Conservation (phyloP, 805 yeast genomes). For the Zygotorulaspora danielsina region DNA sequence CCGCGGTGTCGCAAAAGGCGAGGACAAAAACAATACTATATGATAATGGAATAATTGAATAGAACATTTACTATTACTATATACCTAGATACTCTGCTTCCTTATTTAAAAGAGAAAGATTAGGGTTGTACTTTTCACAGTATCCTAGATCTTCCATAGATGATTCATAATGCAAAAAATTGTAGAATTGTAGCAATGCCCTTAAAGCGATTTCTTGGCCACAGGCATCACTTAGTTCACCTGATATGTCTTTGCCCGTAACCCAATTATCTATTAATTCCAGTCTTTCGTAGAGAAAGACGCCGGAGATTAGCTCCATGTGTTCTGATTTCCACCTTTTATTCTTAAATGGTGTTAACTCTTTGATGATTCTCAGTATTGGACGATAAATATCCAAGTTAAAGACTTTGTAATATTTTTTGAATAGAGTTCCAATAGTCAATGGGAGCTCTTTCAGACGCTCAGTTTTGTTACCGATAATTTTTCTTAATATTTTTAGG, state of each 20-base stretch:
- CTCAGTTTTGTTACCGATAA: constrained; percentile 67
- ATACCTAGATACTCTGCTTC: constrained; percentile 38
- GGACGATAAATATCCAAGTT: constrained; percentile 63
- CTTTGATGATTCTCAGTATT: constrained; percentile 67
- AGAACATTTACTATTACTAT: constrained; percentile 11
- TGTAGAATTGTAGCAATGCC: constrained; percentile 72
- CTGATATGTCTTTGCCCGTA: constrained; percentile 71
- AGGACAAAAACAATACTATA: too few relatives aligned
- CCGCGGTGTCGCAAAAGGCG: too few relatives aligned
- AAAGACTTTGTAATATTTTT: constrained; percentile 48
- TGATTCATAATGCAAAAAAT: constrained; percentile 51
- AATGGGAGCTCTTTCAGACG: constrained; percentile 41
- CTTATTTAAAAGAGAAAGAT: constrained; percentile 36
- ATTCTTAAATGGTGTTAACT: constrained; percentile 84
- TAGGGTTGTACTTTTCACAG: constrained; percentile 35
- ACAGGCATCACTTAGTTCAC: constrained; percentile 68
- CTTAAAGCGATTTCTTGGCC: constrained; percentile 84
- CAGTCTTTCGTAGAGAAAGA: constrained; percentile 69
- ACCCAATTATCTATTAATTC: constrained; percentile 84
- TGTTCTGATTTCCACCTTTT: constrained; percentile 90
- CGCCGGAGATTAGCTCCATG: constrained; percentile 89
- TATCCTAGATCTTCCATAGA: constrained; percentile 59
- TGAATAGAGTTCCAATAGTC: constrained; percentile 32
- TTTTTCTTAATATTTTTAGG: constrained; percentile 51
- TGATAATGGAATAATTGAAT: too few relatives aligned